These are phyloP conservation scores for Sporothrix humicola DNA, from an alignment of 2,329 filamentous ascomycete genomes.

Conservation along the genomic window DNA sequence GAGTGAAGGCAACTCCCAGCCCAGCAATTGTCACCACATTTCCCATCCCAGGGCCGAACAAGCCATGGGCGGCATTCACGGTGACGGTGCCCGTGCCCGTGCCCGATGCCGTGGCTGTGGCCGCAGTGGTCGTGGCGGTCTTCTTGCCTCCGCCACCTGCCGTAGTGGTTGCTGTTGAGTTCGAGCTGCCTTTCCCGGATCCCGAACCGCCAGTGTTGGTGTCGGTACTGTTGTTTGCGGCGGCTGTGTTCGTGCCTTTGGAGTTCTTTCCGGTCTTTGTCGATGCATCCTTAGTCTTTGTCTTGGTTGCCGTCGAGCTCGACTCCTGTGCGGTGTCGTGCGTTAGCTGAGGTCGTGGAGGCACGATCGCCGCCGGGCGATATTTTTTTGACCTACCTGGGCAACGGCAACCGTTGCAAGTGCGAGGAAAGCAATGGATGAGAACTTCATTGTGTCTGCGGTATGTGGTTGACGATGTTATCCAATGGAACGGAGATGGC, in stretches of 20 bases:
- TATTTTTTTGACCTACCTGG: constrained; percentile 29
- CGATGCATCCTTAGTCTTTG: constrained; percentile 32
- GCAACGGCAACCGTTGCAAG: constrained; percentile 36
- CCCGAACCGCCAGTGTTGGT: constrained; percentile 4
- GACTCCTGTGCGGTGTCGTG: not conserved
- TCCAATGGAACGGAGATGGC: not conserved
- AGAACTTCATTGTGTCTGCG: constrained; percentile 33
- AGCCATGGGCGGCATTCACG: constrained; percentile 20
- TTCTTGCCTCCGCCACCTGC: constrained; percentile 25
- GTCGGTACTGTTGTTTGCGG: constrained; percentile 6
- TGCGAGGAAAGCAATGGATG: constrained; percentile 31
- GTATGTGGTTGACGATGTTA: not conserved
- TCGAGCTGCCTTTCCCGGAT: constrained; percentile 32
- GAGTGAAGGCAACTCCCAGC: constrained; percentile 32
- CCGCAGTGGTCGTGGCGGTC: constrained; percentile 17
- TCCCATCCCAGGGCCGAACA: constrained; percentile 30
- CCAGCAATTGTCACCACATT: constrained; percentile 33
- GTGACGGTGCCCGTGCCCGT: constrained; percentile 27
- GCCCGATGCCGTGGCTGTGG: constrained; percentile 21
- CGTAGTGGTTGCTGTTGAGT: not conserved
- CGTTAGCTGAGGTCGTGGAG: not conserved
- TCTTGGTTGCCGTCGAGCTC: constrained; percentile 27
- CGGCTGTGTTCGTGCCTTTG: constrained; percentile 2
- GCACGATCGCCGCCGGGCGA: not conserved
- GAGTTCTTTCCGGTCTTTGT: constrained; percentile 23